phyloP scores from a whole-genome alignment of 805 yeast species.

The Yarrowia yakushimensis region DNA sequence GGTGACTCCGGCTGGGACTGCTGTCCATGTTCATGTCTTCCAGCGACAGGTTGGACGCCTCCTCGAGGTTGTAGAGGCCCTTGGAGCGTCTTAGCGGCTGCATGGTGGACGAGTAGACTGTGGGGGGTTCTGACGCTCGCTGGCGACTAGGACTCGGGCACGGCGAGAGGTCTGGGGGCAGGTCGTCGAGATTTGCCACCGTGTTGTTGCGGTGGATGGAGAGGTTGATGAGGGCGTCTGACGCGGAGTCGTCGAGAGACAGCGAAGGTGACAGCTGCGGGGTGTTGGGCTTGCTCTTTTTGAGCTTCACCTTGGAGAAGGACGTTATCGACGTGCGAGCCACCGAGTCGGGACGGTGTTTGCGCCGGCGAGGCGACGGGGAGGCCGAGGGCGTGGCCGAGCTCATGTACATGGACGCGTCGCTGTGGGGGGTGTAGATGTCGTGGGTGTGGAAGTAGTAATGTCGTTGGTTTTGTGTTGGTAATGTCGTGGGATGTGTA shows the following conservation, averaged over 20 bases:
- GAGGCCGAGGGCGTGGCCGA: conserved; percentile 24
- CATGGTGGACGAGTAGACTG: conserved; percentile 19
- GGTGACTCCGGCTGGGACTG: not conserved
- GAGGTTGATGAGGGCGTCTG: conserved; percentile 24
- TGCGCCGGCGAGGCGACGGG: conserved; percentile 25
- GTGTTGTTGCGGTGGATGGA: conserved; percentile 25
- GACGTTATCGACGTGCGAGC: conserved; percentile 14
- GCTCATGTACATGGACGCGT: conserved; percentile 4
- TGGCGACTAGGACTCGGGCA: conserved; percentile 9
- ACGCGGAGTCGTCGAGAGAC: conserved; percentile 18
- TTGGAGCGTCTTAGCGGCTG: conserved; percentile 40
- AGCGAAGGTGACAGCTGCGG: conserved; percentile 18
- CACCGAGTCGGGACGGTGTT: conserved; percentile 7
- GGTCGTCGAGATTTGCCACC: conserved; percentile 5
- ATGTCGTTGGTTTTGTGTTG: not conserved
- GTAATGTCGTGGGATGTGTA: too few relatives aligned
- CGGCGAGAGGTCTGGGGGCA: conserved; percentile 11
- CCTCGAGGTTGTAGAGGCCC: conserved; percentile 42
- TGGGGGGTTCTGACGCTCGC: conserved; percentile 19
- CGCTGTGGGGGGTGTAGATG: not conserved
- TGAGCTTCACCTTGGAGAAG: conserved; percentile 16
- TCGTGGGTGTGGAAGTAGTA: not conserved
- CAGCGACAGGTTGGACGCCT: conserved; percentile 33
- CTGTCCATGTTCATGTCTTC: conserved; percentile 5
- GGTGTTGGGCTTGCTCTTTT: conserved; percentile 24